These are phyloP conservation scores for Sugiyamaella boreocaroliniensis DNA, from an alignment of 805 yeast genomes.

Conservation along the genomic window DNA sequence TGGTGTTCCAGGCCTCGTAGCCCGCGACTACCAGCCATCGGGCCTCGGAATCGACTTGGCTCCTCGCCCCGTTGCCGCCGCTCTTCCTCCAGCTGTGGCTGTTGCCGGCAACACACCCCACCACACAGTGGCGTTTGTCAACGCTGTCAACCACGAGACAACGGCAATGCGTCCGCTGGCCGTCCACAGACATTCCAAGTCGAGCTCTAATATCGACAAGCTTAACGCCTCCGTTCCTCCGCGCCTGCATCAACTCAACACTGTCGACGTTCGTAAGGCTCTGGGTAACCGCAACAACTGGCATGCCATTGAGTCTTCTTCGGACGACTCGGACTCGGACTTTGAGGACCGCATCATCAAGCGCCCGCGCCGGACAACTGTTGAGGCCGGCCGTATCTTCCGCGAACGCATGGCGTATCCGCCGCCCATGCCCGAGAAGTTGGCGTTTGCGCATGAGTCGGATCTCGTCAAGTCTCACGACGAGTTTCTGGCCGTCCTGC, in stretches of 20 bases:
- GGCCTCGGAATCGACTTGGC: neutral
- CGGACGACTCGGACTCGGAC: constrained; percentile 2
- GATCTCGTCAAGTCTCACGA: constrained; percentile 23
- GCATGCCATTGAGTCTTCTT: constrained; percentile 1
- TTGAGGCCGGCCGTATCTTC: neutral
- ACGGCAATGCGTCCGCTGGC: neutral
- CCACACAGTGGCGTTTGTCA: neutral
- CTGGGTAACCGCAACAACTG: neutral
- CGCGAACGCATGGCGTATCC: constrained; percentile 18
- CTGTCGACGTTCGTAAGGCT: neutral
- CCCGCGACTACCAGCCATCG: neutral
- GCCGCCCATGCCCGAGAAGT: constrained; percentile 30
- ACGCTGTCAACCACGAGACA: neutral
- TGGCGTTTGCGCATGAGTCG: constrained; percentile 22
- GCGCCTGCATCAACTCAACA: neutral
- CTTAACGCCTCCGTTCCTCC: neutral
- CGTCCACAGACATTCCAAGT: constrained; percentile 11
- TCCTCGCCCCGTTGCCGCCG: neutral
- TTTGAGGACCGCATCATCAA: constrained; percentile 20
- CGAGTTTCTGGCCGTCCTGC: constrained; percentile 35
- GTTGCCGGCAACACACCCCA: neutral
- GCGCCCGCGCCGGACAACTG: neutral
- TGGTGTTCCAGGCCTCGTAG: neutral
- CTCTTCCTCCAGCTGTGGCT: neutral
- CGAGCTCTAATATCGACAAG: constrained; percentile 7